Evolutionary conservation across 495 filamentous ascomycete species (phyloP), one percentile per base, ranked within the genome.

Genomic region (Neurospora sp.): DNA sequence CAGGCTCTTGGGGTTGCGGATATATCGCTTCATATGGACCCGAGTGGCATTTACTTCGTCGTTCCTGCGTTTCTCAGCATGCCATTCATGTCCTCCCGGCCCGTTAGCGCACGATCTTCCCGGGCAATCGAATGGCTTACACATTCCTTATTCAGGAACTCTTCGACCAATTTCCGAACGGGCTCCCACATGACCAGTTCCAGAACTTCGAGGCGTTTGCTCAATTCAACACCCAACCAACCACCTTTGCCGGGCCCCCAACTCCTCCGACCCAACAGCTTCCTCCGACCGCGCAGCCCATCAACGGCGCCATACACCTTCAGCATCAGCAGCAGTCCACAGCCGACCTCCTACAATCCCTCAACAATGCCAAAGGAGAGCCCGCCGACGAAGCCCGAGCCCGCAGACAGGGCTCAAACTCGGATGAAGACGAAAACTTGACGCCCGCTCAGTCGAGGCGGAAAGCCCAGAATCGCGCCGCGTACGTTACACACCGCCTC

Each of bases 391-490:
- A 18, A 71, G 54, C 54, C 20, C 75, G 91, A 89, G 80, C 70
- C 69, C 80, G 81, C 38, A 78, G 82, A 71, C 81, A 81, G 70
- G 82, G 79, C 27, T 85, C 84, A 35, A 83, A 86, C 75, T 86
- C 84, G 74, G 85, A 86, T 4, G 84, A 84, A 86, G 93, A 83
- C 37, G 86, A 88, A 41, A 84, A 85, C 44, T 79, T 90, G 78
- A 93, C 90, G 40, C 93, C 93, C 1, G 92, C 92, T 35, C 93
- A 97, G 79, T 92, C 88, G 39, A 86, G 93, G 81, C 89, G 96
- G 75, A 99, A 99, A 83, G 95, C 93, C 69, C 95, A 99, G 84
- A 99, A 99, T 75, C 87, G 96, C 80, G 94, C 94, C 82, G 95
- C 95, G 95, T 98, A 91, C 79, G 93, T 90, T 75, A 77, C 27